Conservation (phyloP, 805 yeast species). For the Saturnispora serradocipensis region DNA sequence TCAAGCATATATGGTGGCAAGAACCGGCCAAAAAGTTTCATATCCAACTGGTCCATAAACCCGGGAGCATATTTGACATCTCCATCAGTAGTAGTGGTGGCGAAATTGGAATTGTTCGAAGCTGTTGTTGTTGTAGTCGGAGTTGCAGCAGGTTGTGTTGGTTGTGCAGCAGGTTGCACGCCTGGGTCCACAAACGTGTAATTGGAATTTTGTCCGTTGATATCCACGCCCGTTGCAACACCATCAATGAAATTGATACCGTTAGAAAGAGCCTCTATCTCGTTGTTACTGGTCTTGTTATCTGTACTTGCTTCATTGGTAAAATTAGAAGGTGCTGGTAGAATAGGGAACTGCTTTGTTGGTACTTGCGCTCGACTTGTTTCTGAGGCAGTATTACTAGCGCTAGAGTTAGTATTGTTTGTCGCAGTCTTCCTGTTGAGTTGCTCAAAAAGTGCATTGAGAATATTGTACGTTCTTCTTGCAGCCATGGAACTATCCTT, state of each 20-base stretch:
- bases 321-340: background rate
- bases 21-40: slow-evolving; percentile 75
- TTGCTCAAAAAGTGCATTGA: slow-evolving; percentile 73
- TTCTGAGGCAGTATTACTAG: background rate
- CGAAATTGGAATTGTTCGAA: background rate
- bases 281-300: slow-evolving; percentile 1
- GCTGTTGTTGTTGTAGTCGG: no score
- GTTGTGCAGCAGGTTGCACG: no score
- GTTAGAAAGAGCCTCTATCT: slow-evolving; percentile 5
- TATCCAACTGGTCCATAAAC: slow-evolving; percentile 75
- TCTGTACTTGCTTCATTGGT: background rate
- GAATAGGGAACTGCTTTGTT: background rate
- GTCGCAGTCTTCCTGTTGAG: slow-evolving; percentile 62
- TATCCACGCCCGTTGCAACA: slow-evolving; percentile 25
- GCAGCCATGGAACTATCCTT: slow-evolving; percentile 75
- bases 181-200: background rate
- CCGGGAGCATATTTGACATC: slow-evolving; percentile 55
- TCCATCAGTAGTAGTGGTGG: slow-evolving; percentile 3
- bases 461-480: slow-evolving; percentile 64
- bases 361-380: background rate
- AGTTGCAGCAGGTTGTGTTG: no score
- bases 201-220: slow-evolving; percentile 10
- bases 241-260: slow-evolving; percentile 30
- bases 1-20: slow-evolving; percentile 76
- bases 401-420: background rate